Conservation (phyloP, 768 basidiomycete species). For the Symmetrospora coprosmae region DNA sequence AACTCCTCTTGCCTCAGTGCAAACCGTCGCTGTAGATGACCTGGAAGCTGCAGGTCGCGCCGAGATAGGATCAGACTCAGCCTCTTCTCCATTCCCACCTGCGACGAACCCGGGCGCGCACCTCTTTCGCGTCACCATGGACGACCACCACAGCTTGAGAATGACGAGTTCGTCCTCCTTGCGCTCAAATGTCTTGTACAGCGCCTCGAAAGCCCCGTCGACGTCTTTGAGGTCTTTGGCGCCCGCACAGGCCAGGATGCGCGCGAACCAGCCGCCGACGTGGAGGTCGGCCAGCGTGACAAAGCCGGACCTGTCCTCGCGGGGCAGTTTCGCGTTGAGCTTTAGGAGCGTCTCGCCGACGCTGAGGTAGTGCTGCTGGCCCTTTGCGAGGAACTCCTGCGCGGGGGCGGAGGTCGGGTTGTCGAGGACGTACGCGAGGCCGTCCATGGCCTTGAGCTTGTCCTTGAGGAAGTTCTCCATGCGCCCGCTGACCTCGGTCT, state of each 20-base stretch:
- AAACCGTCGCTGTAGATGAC: neutral
- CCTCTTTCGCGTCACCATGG: slow-evolving; percentile 11
- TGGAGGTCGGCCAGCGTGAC: slow-evolving; percentile 17
- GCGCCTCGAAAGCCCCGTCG: neutral
- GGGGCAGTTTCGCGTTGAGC: slow-evolving; percentile 3
- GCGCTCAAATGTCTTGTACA: neutral
- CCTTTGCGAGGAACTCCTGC: neutral
- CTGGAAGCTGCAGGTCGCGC: neutral
- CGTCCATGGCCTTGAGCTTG: slow-evolving; percentile 7
- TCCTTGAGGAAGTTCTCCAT: slow-evolving; percentile 1
- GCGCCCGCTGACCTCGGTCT: neutral
- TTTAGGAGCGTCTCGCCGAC: neutral
- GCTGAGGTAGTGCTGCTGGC: neutral
- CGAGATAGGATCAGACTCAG: neutral
- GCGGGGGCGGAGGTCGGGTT: neutral
- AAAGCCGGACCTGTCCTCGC: slow-evolving; percentile 17
- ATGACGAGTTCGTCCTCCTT: neutral
- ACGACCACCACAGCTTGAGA: slow-evolving; percentile 8
- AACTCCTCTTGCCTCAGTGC: no score
- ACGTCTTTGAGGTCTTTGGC: slow-evolving; percentile 4
- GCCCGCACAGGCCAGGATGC: neutral
- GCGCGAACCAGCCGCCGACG: slow-evolving; percentile 14
- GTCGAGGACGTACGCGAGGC: neutral
- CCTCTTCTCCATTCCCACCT: neutral
- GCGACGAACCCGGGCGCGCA: neutral